Evolutionary conservation across 352 stramenopile species (phyloP), one percentile per base, ranked within the genome.

Genomic region (Peronospora farinosa): DNA sequence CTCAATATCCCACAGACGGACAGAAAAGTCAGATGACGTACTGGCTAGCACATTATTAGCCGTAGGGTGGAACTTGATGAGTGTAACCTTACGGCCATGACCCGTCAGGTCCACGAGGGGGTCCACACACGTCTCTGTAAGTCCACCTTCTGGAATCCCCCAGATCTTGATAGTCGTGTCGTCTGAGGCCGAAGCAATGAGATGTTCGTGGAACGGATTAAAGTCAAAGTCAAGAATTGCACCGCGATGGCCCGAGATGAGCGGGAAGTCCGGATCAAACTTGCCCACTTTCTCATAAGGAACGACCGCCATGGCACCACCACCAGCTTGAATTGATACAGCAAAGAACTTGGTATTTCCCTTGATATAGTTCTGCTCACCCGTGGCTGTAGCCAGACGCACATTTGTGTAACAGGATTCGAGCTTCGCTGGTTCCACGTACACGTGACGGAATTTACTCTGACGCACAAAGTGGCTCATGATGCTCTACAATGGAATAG

Each of bases 321-420:
- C 87, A 41, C 87, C 86, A 0, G 82, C 80, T 60, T 91, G 77
- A 60, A 96, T 94, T 35, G 95, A 87, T 28, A 99, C 90, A 16
- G 96, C 95, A 67, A 99, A 98, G 74, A 98, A 99, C 81, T 99
- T 98, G 50, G 96, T 96, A 64, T 98, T 99, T 32, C 93, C 96
- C 74, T 99, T 99, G 74, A 99, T 99, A 79, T 99, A 99, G 61
- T 98, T 97, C 69, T 99, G 96, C 67, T 99, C 97, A 52, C 97
- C 97, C 43, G 96, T 98, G 27, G 96, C 90, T 31, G 96, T 98
- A 17, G 94, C 88, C 37, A 99, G 74, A 21, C 92, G 85, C 48
- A 99, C 64, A 60, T 94, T 94, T 40, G 81, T 92, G 73, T 94
- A 95, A 65, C 74, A 88, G 35, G 77, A 84, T 60, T 98, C 92